phyloP scores from a whole-genome alignment of 176 grass and related monocot species.

The Bonia amplexicaulis region DNA sequence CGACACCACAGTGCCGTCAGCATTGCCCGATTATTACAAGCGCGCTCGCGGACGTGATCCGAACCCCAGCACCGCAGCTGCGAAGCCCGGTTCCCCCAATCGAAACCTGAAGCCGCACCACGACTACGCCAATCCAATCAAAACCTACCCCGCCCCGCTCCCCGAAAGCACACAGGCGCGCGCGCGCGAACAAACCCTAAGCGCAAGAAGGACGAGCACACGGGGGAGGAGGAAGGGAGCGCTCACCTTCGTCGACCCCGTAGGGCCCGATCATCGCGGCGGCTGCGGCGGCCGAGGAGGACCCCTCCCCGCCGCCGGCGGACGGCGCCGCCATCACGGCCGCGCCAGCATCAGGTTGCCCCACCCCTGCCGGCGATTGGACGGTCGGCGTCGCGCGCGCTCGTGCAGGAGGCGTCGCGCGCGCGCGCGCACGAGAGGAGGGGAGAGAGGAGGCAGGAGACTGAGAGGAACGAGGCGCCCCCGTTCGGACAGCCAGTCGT shows the following conservation, averaged over 20 bases:
- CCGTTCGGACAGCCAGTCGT: slow-evolving; percentile 71
- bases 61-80: neutral
- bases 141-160: neutral
- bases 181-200: neutral
- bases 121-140: neutral
- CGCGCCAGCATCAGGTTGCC: slow-evolving; percentile 35
- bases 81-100: neutral
- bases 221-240: neutral
- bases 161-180: neutral
- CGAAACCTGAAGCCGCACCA: neutral
- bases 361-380: slow-evolving; percentile 4
- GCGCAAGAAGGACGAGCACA: neutral
- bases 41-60: neutral
- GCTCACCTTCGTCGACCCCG: slow-evolving; percentile 63
- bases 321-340: slow-evolving; percentile 40
- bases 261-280: slow-evolving; percentile 36
- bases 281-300: slow-evolving; percentile 30
- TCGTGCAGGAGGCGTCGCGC: neutral
- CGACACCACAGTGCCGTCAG: neutral
- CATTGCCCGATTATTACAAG: slow-evolving; percentile 16
- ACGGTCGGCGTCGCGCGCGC: neutral
- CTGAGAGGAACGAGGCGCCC: slow-evolving; percentile 67
- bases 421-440: neutral
- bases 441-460: slow-evolving; percentile 19
- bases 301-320: slow-evolving; percentile 25